Percentiles rank a stretch among this genome's conserved stretches.
phyloP scores from a whole-genome alignment of 202 grass and related monocot genomes.

The Musa balbisiana region DNA sequence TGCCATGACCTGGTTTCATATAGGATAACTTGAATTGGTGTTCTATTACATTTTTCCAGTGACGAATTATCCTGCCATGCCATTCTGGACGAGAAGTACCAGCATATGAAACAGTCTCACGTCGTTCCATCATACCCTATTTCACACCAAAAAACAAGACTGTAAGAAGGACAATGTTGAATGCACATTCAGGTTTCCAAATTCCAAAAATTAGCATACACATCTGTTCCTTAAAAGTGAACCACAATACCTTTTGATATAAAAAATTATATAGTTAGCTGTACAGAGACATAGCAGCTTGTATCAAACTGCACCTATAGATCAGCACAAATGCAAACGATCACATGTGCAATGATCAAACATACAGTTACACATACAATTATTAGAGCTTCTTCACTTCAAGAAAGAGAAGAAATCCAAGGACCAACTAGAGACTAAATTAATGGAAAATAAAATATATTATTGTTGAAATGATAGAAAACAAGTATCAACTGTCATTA shows the following conservation, averaged over 20 bases:
- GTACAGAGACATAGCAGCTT: no score
- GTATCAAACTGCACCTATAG: no score
- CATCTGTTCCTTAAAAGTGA: background rate
- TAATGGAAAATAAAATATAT: no score
- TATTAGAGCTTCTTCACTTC: no score
- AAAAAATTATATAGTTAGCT: background rate
- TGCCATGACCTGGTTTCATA: background rate
- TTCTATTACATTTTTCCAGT: conserved; percentile 1
- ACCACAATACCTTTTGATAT: background rate
- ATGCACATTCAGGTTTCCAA: background rate
- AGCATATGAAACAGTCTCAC: background rate
- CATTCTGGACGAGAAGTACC: background rate
- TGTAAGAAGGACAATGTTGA: background rate
- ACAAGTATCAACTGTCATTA: no score
- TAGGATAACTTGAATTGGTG: background rate
- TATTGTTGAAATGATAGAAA: no score
- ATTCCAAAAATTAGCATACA: background rate
- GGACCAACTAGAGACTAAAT: no score
- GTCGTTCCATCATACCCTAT: background rate
- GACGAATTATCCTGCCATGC: conserved; percentile 5
- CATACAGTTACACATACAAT: no score
- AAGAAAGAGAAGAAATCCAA: no score
- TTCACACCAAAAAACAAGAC: background rate
- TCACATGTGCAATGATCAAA: no score
- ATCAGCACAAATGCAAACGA: no score